These are phyloP conservation scores for Irineochytrium annulatum DNA, from an alignment of 192 early-diverging fungal genomes.

Conservation along the genomic window DNA sequence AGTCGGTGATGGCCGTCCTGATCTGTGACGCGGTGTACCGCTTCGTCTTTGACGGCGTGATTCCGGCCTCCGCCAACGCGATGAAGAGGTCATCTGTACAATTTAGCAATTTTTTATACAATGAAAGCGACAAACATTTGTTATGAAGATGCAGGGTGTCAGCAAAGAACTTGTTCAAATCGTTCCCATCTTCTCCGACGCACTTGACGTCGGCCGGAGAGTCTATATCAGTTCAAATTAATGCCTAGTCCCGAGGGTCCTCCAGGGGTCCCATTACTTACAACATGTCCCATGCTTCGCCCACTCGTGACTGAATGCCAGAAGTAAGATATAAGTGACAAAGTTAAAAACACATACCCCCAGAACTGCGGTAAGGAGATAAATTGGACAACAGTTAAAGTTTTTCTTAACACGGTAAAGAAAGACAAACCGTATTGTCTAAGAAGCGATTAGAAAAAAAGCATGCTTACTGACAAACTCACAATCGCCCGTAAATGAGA, in stretches of 20 bases:
- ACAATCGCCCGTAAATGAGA: conserved; percentile 18
- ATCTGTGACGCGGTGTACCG: conserved; percentile 16
- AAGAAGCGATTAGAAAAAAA: too few relatives aligned
- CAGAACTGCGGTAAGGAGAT: conserved; percentile 19
- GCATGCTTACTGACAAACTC: background rate
- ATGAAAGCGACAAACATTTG: background rate
- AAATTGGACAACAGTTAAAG: too few relatives aligned
- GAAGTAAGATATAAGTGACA: background rate
- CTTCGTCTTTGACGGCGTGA: conserved; percentile 7
- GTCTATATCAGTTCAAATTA: background rate
- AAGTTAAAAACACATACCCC: conserved; percentile 15
- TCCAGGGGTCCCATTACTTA: conserved; percentile 2
- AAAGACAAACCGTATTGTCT: too few relatives aligned
- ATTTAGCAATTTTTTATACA: background rate
- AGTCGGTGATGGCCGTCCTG: background rate
- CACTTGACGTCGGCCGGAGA: background rate
- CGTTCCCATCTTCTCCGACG: conserved; percentile 6
- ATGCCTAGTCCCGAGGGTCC: background rate
- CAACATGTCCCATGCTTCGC: conserved; percentile 23
- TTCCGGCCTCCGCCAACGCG: conserved; percentile 3
- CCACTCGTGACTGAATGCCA: conserved; percentile 1
- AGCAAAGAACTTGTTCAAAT: conserved; percentile 12
- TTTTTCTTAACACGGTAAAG: too few relatives aligned
- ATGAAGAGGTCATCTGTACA: conserved; percentile 9
- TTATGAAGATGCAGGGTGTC: conserved; percentile 2